These are phyloP conservation scores for Cordia subcordata DNA, from an alignment of 257 asterid species.

Conservation along the genomic window DNA sequence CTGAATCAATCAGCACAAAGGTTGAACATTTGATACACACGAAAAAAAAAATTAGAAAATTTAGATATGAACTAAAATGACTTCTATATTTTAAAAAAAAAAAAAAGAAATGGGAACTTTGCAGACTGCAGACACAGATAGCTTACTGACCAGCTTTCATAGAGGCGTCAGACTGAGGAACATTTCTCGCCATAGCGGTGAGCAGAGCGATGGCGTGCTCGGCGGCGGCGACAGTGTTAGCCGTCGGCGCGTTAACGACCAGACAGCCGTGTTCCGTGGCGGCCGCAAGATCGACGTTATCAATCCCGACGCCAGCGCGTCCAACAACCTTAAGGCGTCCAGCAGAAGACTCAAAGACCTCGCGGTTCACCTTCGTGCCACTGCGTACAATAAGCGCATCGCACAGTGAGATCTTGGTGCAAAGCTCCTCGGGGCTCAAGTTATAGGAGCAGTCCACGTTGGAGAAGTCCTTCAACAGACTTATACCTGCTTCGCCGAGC, in stretches of 20 bases:
- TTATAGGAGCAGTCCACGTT: slow-evolving; percentile 92
- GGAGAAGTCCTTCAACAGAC: slow-evolving; percentile 64
- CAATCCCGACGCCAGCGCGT: slow-evolving; percentile 94
- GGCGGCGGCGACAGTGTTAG: slow-evolving; percentile 90
- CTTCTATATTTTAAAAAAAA: no score
- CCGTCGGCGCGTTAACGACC: slow-evolving; percentile 93
- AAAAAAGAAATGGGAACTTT: not conserved
- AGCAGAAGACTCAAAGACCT: slow-evolving; percentile 78
- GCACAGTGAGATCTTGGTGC: slow-evolving; percentile 86
- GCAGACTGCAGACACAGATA: not conserved
- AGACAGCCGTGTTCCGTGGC: slow-evolving; percentile 94
- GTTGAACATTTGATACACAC: no score
- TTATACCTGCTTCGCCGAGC: slow-evolving; percentile 81
- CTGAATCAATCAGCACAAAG: not conserved
- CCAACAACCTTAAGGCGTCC: slow-evolving; percentile 94
- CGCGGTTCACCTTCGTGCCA: slow-evolving; percentile 82
- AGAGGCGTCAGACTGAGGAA: slow-evolving; percentile 93
- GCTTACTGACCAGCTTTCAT: slow-evolving; percentile 66
- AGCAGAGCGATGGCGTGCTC: slow-evolving; percentile 95
- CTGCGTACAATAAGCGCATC: slow-evolving; percentile 91
- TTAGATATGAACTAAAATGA: not conserved
- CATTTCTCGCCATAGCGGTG: slow-evolving; percentile 76
- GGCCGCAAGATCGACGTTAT: slow-evolving; percentile 94
- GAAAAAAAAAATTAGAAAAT: no score
- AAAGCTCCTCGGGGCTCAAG: slow-evolving; percentile 81